These are phyloP conservation scores for Fusarium sulawesiense DNA, from an alignment of 2,329 filamentous ascomycete genomes.

Conservation along the genomic window DNA sequence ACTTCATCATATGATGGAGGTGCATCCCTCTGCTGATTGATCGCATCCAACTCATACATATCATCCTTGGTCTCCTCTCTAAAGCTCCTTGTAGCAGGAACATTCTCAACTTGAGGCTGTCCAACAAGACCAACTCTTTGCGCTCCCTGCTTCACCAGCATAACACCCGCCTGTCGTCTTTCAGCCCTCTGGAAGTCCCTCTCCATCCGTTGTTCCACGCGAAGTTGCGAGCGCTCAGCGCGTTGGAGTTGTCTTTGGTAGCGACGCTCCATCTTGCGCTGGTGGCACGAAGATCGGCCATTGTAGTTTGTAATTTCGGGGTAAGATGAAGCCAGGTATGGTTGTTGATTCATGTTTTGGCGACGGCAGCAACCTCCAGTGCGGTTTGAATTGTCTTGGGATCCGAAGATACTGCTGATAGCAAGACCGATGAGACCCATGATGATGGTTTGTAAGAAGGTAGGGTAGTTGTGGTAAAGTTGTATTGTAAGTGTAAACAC, in stretches of 20 bases:
- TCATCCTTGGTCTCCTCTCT: slow-evolving; percentile 2
- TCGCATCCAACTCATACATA: slow-evolving; percentile 14
- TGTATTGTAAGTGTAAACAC: neutral
- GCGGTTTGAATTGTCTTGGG: slow-evolving; percentile 3
- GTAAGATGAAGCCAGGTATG: too few species aligned
- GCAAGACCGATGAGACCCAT: slow-evolving; percentile 40
- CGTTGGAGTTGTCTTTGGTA: slow-evolving; percentile 33
- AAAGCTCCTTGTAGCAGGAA: neutral
- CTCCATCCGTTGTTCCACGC: slow-evolving; percentile 35
- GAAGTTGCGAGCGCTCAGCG: slow-evolving; percentile 38
- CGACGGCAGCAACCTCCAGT: slow-evolving; percentile 1
- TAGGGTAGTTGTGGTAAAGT: neutral
- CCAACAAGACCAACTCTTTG: slow-evolving; percentile 9
- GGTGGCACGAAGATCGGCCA: slow-evolving; percentile 13
- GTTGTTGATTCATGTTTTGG: neutral
- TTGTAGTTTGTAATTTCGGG: too few species aligned
- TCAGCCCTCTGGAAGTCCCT: slow-evolving; percentile 23
- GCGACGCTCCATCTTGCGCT: slow-evolving; percentile 36
- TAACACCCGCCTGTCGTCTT: slow-evolving; percentile 29
- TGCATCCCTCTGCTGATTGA: slow-evolving; percentile 19
- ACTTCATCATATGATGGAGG: slow-evolving; percentile 41
- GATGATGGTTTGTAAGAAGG: neutral
- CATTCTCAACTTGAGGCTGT: neutral
- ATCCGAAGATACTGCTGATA: slow-evolving; percentile 6
- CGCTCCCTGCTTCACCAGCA: slow-evolving; percentile 8